Evolutionary conservation across 805 yeast species (phyloP).

Genomic region (Danielia oregonensis): DNA sequence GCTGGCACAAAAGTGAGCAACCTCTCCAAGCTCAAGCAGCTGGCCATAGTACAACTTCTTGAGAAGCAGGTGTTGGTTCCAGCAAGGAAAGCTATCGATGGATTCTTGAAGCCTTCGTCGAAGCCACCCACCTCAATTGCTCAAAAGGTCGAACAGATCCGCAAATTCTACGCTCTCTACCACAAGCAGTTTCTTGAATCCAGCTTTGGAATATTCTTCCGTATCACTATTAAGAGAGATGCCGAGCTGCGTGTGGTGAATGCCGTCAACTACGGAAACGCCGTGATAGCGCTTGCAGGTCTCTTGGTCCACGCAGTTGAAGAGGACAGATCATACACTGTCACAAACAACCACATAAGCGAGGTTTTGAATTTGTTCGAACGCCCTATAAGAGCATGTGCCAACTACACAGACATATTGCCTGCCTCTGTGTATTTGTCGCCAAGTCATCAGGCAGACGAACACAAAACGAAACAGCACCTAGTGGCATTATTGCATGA

Average conservation of each 20-base stretch:
- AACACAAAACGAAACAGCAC: slow-evolving; percentile 25
- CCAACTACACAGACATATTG: slow-evolving; percentile 33
- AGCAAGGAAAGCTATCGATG: neutral
- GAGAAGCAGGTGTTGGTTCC: slow-evolving; percentile 2
- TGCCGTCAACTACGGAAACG: slow-evolving; percentile 56
- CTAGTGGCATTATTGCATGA: slow-evolving; percentile 57
- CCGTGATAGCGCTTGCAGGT: slow-evolving; percentile 58
- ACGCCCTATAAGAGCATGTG: slow-evolving; percentile 46
- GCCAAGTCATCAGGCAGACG: slow-evolving; percentile 19
- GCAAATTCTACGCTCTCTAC: slow-evolving; percentile 5
- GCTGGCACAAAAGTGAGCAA: neutral
- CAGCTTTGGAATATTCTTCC: slow-evolving; percentile 32
- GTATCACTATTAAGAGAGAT: slow-evolving; percentile 44
- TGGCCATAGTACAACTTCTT: neutral
- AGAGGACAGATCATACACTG: slow-evolving; percentile 57
- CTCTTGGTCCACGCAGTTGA: slow-evolving; percentile 56
- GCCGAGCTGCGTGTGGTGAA: slow-evolving; percentile 59
- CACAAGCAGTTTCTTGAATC: slow-evolving; percentile 27
- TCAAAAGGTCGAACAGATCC: neutral
- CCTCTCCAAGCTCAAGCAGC: slow-evolving; percentile 1
- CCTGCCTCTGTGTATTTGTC: slow-evolving; percentile 47
- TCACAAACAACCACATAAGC: slow-evolving; percentile 49
- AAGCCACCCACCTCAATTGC: slow-evolving; percentile 1
- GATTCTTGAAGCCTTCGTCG: slow-evolving; percentile 1
- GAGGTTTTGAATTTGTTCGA: slow-evolving; percentile 60